Conservation (phyloP, 1,284 basidiomycete genomes). For the Paramarasmius palmivorus region DNA sequence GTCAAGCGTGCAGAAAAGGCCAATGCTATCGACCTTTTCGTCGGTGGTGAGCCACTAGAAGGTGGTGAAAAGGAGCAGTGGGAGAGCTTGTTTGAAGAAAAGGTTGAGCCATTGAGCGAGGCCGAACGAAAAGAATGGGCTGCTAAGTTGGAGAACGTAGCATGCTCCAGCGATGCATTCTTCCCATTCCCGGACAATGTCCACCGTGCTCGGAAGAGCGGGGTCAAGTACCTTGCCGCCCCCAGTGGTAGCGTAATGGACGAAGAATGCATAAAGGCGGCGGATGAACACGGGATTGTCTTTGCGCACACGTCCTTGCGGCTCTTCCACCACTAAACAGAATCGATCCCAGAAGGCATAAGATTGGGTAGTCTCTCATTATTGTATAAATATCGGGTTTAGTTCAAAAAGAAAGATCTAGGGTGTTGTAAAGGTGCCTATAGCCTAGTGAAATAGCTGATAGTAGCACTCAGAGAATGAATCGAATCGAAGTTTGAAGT, state of each 20-base stretch:
- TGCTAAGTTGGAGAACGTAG: slow-evolving; percentile 76
- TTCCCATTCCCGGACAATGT: slow-evolving; percentile 99
- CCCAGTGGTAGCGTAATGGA: slow-evolving; percentile 98
- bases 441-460: too few relatives aligned
- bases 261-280: slow-evolving; percentile 90
- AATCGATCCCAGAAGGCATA: too few relatives aligned
- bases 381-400: too few relatives aligned
- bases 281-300: slow-evolving; percentile 87
- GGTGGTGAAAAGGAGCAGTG: slow-evolving; percentile 89
- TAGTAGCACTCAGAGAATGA: too few relatives aligned
- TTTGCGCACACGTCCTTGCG: slow-evolving; percentile 85
- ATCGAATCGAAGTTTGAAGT: too few relatives aligned
- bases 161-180: slow-evolving; percentile 96
- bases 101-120: slow-evolving; percentile 68
- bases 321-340: slow-evolving; percentile 73
- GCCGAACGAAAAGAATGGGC: slow-evolving; percentile 80
- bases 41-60: slow-evolving; percentile 87
- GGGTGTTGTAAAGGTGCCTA: too few relatives aligned
- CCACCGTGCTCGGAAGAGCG: slow-evolving; percentile 88
- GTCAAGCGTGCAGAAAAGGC: slow-evolving; percentile 98
- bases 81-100: slow-evolving; percentile 84
- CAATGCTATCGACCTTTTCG: slow-evolving; percentile 97
- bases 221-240: slow-evolving; percentile 91
- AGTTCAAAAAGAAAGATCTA: too few relatives aligned
- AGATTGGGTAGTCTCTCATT: too few relatives aligned